Evolutionary conservation across 2,329 filamentous ascomycete species (phyloP).

Genomic region (Canariomyces notabilis): DNA sequence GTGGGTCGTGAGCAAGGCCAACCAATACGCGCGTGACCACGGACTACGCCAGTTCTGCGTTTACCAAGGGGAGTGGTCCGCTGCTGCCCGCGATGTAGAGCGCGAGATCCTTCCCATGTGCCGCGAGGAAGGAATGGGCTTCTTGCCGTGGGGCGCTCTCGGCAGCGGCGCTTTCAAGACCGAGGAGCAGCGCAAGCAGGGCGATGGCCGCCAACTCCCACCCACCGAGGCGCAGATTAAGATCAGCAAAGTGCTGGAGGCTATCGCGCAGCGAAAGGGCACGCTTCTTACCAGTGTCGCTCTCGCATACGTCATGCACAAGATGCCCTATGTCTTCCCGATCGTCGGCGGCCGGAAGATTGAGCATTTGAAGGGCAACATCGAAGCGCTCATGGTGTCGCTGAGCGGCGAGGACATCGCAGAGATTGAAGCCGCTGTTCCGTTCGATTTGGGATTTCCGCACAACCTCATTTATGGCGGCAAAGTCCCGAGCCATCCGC

Average conservation of each 20-base stretch:
- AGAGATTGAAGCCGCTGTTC: slow-evolving; percentile 2
- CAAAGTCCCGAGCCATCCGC: background rate
- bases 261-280: slow-evolving; percentile 42
- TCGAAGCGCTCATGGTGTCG: slow-evolving; percentile 58
- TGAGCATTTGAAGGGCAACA: slow-evolving; percentile 64
- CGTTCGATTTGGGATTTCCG: slow-evolving; percentile 6
- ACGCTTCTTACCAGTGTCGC: slow-evolving; percentile 47
- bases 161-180: slow-evolving; percentile 39
- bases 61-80: slow-evolving; percentile 62
- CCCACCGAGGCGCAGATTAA: slow-evolving; percentile 41
- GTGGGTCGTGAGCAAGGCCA: slow-evolving; percentile 49
- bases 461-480: background rate
- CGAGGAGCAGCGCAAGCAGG: slow-evolving; percentile 29
- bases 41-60: slow-evolving; percentile 55
- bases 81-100: slow-evolving; percentile 56
- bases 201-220: slow-evolving; percentile 34
- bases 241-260: slow-evolving; percentile 43
- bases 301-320: slow-evolving; percentile 68
- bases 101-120: slow-evolving; percentile 66
- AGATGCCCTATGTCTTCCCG: slow-evolving; percentile 67
- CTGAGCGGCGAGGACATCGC: slow-evolving; percentile 58
- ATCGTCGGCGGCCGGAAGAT: slow-evolving; percentile 66
- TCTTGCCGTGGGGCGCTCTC: slow-evolving; percentile 51
- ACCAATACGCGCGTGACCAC: slow-evolving; percentile 56
- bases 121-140: slow-evolving; percentile 47